phyloP scores from a whole-genome alignment of 1,284 basidiomycete genomes.

The Cronartium quercuum region DNA sequence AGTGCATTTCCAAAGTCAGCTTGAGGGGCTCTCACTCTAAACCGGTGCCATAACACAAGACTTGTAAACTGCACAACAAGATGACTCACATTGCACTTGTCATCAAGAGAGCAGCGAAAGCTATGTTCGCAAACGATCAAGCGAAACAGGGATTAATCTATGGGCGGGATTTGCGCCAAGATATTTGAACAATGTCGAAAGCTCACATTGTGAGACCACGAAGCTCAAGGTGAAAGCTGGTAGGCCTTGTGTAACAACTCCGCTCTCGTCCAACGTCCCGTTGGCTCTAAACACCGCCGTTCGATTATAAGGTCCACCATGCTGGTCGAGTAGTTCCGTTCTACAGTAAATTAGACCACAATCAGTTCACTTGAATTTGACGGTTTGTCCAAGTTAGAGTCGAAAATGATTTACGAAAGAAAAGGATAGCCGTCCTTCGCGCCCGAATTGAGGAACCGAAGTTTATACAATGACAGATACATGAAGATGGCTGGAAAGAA shows the following conservation, averaged over 20 bases:
- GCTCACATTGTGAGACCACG: slow-evolving; percentile 33
- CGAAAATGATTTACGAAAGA: slow-evolving; percentile 20
- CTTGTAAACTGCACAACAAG: too few species aligned
- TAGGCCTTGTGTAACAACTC: slow-evolving; percentile 10
- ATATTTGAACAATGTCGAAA: neutral
- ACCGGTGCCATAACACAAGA: too few species aligned
- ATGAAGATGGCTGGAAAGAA: slow-evolving; percentile 19
- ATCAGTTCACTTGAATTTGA: neutral
- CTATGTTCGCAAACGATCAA: neutral
- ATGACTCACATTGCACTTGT: slow-evolving; percentile 36
- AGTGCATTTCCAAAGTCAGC: neutral
- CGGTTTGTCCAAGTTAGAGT: neutral
- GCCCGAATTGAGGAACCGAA: slow-evolving; percentile 20
- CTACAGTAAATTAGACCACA: neutral
- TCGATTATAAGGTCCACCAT: slow-evolving; percentile 26
- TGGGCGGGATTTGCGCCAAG: neutral
- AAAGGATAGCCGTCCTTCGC: slow-evolving; percentile 30
- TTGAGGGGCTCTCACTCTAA: neutral
- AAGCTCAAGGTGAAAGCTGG: slow-evolving; percentile 29
- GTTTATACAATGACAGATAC: slow-evolving; percentile 38
- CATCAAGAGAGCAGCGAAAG: slow-evolving; percentile 38
- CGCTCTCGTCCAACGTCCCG: slow-evolving; percentile 11
- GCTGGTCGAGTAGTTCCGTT: slow-evolving; percentile 18
- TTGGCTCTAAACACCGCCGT: slow-evolving; percentile 30
- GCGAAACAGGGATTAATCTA: neutral